Evolutionary conservation across 2,329 filamentous ascomycete genomes (phyloP), one percentile per base, ranked within the genome.

Genomic region (Clarireedia monteithiana): DNA sequence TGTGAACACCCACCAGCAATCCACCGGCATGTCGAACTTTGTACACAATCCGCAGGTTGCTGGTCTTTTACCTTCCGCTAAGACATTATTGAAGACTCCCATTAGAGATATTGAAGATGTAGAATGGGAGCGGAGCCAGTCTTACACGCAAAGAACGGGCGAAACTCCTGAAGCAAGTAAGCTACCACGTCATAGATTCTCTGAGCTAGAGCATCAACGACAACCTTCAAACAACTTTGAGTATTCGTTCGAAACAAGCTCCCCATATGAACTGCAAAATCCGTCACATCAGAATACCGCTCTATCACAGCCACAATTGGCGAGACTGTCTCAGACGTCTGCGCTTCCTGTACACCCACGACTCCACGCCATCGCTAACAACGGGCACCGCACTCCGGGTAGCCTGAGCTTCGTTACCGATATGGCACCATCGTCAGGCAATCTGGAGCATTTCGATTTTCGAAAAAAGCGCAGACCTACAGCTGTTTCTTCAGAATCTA

Each of bases 391-490:
- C 10, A 26, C 38, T 6, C 38, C 39, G 14, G 58, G 59, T 48
- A 60, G 63, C 24, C 17, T 60, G 38, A 66, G 60, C 48, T 69
- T 67, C 53, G 47, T 68, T 6, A 68, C 63, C 12, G 63, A 66
- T 34, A 56, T 67, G 36, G 66, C 62, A 15, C 66, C 66, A 14
- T 67, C 66, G 36, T 68, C 65, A 20, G 51, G 59, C 52, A 59
- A 67, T 57, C 7, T 68, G 7, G 66, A 65, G 42, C 61, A 62
- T 40, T 69, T 69, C 49, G 56, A 63, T 17, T 68, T 63, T 47
- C 59, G 58, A 34, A 66, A 65, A 42, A 67, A 62, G 53, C 48
- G 56, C 50, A 46, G 14, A 39, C 45, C 36, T 26, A 46, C 40
- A n/a, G 36, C 27, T 26, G 5, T 36, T 47, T 14, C 55, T 10